Percentiles rank a stretch among this genome's conserved stretches.
These are phyloP conservation scores for Astraeus odoratus DNA, from an alignment of 768 basidiomycete genomes.

Conservation along the genomic window DNA sequence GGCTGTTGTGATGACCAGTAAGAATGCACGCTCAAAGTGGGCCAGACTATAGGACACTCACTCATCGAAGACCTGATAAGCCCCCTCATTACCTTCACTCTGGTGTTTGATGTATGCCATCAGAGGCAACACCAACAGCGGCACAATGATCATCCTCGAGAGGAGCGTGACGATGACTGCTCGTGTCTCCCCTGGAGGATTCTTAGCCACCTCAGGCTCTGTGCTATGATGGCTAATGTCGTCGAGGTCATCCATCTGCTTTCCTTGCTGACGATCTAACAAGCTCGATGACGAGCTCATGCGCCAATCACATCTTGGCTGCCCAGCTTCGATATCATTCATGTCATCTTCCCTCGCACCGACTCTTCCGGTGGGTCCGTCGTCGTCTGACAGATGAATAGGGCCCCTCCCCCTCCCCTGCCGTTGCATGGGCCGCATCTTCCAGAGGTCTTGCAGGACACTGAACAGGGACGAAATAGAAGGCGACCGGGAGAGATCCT, in stretches of 20 bases:
- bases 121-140: conserved; percentile 69
- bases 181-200: conserved; percentile 60
- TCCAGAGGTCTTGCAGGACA: conserved; percentile 12
- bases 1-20: too few species aligned
- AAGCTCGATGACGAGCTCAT: background rate
- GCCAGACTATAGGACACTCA: conserved; percentile 33
- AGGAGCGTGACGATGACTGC: conserved; percentile 82
- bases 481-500: conserved; percentile 3
- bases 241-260: background rate
- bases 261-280: background rate
- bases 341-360: background rate
- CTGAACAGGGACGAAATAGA: conserved; percentile 17
- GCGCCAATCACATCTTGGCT: background rate
- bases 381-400: conserved; percentile 4
- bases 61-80: conserved; percentile 59
- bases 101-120: conserved; percentile 56
- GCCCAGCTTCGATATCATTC: background rate
- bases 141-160: conserved; percentile 83
- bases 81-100: conserved; percentile 38
- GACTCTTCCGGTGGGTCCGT: background rate
- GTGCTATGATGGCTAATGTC: background rate
- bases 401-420: background rate
- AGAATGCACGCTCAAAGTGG: background rate
- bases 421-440: conserved; percentile 4
- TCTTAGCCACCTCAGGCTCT: conserved; percentile 2